These are phyloP conservation scores for Sphagnum tenellum DNA, from an alignment of 225 moss, liverwort and hornwort genomes.

Conservation along the genomic window DNA sequence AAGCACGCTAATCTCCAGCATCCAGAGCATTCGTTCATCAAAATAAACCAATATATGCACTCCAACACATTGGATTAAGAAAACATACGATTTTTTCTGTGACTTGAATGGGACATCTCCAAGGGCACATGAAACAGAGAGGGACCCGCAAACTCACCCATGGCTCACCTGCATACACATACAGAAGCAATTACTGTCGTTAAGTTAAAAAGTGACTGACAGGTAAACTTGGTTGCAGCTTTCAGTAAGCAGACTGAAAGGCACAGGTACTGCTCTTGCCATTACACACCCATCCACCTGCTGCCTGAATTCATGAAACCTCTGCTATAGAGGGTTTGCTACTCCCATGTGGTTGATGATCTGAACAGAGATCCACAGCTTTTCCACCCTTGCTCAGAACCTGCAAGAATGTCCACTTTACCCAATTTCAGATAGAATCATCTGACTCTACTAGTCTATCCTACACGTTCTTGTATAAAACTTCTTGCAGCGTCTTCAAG, in stretches of 20 bases:
- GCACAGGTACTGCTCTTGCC: conserved; percentile 2
- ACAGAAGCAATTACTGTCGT: not conserved
- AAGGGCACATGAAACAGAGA: conserved; percentile 85
- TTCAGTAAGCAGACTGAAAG: not conserved
- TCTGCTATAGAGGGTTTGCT: conserved; percentile 55
- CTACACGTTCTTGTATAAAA: too few species aligned
- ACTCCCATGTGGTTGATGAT: conserved; percentile 83
- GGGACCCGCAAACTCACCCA: conserved; percentile 76
- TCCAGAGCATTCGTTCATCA: not conserved
- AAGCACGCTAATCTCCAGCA: not conserved
- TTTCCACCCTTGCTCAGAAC: conserved; percentile 70
- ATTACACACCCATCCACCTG: conserved; percentile 87
- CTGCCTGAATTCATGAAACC: conserved; percentile 65
- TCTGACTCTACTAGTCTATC: too few species aligned
- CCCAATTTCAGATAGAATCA: too few species aligned
- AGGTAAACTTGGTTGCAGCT: not conserved
- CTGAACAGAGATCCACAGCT: conserved; percentile 64
- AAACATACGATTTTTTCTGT: conserved; percentile 58
- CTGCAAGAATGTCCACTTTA: conserved; percentile 18
- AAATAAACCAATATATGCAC: not conserved
- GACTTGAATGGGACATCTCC: conserved; percentile 70
- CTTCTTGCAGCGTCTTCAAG: too few species aligned
- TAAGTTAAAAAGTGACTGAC: too few species aligned
- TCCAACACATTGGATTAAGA: not conserved
- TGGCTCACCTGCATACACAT: conserved; percentile 52